Evolutionary conservation across 352 stramenopile species (phyloP), one percentile per base, ranked within the genome.

Genomic region (Phytopythium ostracodes): DNA sequence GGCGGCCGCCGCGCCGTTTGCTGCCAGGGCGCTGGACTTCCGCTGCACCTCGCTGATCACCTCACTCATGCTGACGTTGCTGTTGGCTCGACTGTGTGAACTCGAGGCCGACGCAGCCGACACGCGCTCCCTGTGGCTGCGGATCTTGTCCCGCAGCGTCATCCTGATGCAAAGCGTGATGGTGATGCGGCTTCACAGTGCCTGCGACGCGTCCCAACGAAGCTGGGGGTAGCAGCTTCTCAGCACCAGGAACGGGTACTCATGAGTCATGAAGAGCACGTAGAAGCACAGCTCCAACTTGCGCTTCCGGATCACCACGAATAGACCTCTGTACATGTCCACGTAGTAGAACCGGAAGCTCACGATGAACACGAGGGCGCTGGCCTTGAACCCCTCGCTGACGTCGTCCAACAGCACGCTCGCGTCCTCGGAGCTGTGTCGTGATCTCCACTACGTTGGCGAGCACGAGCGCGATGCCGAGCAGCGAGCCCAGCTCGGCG

Each of bases 191-290:
- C 61, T 66, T 27, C 57, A 70, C 4, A 70, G 47, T 17, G 44
- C 46, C 49, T 66, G 54, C 1, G 61, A 42, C 14, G 52, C 55
- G 12, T 70, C 59, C 59, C 46, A 70, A 2, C 29, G 20, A 7
- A 64, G 33, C 17, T 22, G 18, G 2, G 55, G 31, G 29, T 43
- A 56, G 6, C 33, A 58, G 38, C 31, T 69, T 69, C 38, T 6
- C 8, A 79, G 29, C 15, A 72, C 10, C 14, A 72, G 4, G 29
- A 81, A 87, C 9, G 72, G 74, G 22, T 76, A 46, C 60, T 83
- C 74, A 57, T 86, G 73, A 8, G 59, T 73, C 4, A 63, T 47
- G 49, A 72, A 71, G 0, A 79, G 53, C 2, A 73, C 1, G 31
- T 79, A 77, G 24, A 70, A 47, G 6, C 67, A 24, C 9, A 79